A percentile compares a stretch with the other conserved stretches of the same genome.
phyloP scores from a whole-genome alignment of 2,329 filamentous ascomycete genomes.

The Tetracladium maxilliforme region DNA sequence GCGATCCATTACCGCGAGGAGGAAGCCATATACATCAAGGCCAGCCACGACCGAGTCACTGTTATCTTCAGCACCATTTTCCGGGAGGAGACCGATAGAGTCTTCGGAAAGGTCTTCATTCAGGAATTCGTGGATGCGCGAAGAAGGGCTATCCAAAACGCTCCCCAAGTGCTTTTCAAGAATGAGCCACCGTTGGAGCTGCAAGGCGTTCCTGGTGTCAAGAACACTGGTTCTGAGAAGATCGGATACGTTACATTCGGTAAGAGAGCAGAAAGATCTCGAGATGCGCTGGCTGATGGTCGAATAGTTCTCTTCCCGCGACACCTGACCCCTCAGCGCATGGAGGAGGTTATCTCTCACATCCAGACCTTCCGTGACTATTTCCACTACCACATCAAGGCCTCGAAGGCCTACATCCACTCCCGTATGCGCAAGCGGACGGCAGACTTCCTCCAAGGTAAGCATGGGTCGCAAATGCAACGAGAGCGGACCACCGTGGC shows the following conservation, averaged over 20 bases:
- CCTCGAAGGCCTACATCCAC: conserved; percentile 98
- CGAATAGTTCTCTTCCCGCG: conserved; percentile 77
- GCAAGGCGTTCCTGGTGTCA: conserved; percentile 72
- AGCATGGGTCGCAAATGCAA: conserved; percentile 10
- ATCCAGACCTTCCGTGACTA: conserved; percentile 99
- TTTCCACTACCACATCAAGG: conserved; percentile 99
- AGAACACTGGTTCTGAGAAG: conserved; percentile 61
- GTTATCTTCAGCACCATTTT: conserved; percentile 99
- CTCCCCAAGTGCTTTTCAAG: conserved; percentile 90
- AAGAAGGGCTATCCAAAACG: conserved; percentile 91
- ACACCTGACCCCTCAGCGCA: conserved; percentile 78
- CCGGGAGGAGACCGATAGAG: conserved; percentile 90
- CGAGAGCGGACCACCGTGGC: conserved; percentile 4
- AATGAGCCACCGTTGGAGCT: conserved; percentile 90
- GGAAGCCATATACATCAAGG: conserved; percentile 98
- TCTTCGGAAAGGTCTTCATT: conserved; percentile 96
- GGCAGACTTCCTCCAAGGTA: conserved; percentile 95
- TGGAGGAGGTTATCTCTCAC: conserved; percentile 92
- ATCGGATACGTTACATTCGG: conserved; percentile 98
- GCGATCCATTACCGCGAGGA: conserved; percentile 97
- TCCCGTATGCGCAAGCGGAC: conserved; percentile 95
- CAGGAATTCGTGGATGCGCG: conserved; percentile 97
- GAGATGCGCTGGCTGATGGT: conserved; percentile 5
- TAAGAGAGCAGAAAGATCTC: conserved; percentile 21
- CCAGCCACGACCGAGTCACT: conserved; percentile 90